Evolutionary conservation across 352 stramenopile genomes (phyloP), one percentile per base, ranked within the genome.

Genomic region (Phytophthora agathidicida): DNA sequence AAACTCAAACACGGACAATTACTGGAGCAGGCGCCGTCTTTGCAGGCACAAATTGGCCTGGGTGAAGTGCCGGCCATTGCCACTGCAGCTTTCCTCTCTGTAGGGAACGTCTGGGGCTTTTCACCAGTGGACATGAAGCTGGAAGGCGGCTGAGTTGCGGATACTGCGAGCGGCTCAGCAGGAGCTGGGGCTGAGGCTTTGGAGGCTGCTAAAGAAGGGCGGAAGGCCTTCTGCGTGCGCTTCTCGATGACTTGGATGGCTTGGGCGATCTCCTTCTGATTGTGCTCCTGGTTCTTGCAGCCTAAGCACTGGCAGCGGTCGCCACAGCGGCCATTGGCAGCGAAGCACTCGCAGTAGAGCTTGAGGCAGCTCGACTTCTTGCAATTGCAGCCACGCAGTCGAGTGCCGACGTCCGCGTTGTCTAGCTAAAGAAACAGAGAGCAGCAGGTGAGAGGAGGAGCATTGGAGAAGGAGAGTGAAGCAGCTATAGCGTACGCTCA

Each of bases 351-450:
- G 62, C 85, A 94, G 49, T 94, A 94, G 32, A 98, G 80, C 74
- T 99, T 99, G 14, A 98, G 85, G 65, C 96, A 99, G 51, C 89
- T 85, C 0, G 94, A 98, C 52, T 98, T 98, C 74, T 98, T 98
- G 75, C 96, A 99, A 56, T 97, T 98, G 72, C 96, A 99, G 37
- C 82, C 80, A 19, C 77, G 77, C 10, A 71, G 78, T 36, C 64
- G 68, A 26, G 38, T 57, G 36, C 14, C 11, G 31, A 35, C 11
- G 35, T 27, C 17, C 4, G 42, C 13, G 10, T 52, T 8, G 5
- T 60, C n/a, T 1, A 16, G 5, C 43, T 70, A 26, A 1, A 23
- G 36, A 61, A n/a, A 14, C 23, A 64, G 24, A 73, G 49, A 66
- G 22, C 53, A 56, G 45, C 3, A 60, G 9, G 24, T 33, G 28